phyloP scores from a whole-genome alignment of 73 alveolate genomes.

The Paramecium primaurelia region DNA sequence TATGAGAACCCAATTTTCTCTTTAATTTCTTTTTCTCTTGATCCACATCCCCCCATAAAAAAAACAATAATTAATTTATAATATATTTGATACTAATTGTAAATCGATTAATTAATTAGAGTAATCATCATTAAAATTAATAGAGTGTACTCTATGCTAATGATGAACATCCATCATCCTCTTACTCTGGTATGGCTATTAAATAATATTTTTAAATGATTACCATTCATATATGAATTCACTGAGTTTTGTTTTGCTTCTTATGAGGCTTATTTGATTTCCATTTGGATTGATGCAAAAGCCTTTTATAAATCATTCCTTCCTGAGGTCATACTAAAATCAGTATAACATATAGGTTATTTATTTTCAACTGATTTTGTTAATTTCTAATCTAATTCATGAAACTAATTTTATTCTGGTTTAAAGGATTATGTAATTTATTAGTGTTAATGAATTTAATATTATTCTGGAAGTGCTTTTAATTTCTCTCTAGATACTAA shows the following conservation, averaged over 20 bases:
- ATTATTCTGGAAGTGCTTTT: neutral
- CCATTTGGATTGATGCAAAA: neutral
- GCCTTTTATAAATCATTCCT: slow-evolving; percentile 1
- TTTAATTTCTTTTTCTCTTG: neutral
- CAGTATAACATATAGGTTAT: neutral
- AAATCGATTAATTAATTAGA: neutral
- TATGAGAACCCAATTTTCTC: neutral
- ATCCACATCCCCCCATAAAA: slow-evolving; percentile 25
- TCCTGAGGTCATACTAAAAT: slow-evolving; percentile 17
- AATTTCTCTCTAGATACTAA: neutral
- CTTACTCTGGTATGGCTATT: neutral
- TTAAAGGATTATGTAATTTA: neutral
- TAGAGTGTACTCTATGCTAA: slow-evolving; percentile 1
- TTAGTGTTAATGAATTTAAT: neutral
- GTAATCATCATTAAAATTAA: neutral
- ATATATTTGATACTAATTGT: neutral
- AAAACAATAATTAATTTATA: neutral
- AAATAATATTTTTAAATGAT: neutral
- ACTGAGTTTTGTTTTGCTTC: neutral
- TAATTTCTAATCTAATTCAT: neutral
- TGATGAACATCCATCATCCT: slow-evolving; percentile 26
- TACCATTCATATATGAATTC: neutral
- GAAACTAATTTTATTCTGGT: neutral
- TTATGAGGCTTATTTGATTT: neutral
- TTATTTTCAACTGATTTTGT: neutral